Base-by-base conservation (phyloP, 2,329 filamentous ascomycete species). In the Hypoxylon sp. region DNA sequence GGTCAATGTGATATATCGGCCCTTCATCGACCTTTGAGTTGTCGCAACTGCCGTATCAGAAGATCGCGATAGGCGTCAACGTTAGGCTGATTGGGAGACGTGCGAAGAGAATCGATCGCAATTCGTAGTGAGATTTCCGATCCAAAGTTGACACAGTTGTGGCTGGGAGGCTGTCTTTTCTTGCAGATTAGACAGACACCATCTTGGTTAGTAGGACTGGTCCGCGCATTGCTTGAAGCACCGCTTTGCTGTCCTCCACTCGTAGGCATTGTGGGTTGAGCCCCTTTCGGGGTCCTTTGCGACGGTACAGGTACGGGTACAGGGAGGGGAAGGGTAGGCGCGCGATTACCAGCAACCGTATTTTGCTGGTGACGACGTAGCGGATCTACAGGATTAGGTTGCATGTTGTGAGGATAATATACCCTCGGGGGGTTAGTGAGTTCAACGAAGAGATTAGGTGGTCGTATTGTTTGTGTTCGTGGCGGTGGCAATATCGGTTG, bases 111-210 rank as follows among this genome's bases (percentile, higher is more conserved):
- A 57, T 76, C 74, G 24, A 77, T 65, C 4, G 72, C 73, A 11
- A 76, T 15, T 17, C 75, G 68, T 43, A 77, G 30, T 3, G 70
- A 72, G 7, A 71, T 53, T 39, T 74, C 71, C 0, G 70, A 73
- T 46, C 67, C 67, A 1, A 72, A 48, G 52, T 75, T 48, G 26
- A 75, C 37, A 49, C 74, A 76, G 8, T 53, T 62, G 6, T 39
- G 30, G 6, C 37, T 34, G 6, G 44, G 24, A 28, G 59, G 13
- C 37, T 74, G 71, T 11, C 24, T 46, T 20, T 17, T 24, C 15
- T 19, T 19, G 30, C 72, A 75, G 17, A 72, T 19, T 17, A 67
- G 28, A 58, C 74, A 74, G 46, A 58, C 55, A 15, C 32, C 57
- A 4, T 43, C 65, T 17, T 65, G 60, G 17, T 50, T 65, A 13